Percentiles rank a stretch among this genome's conserved stretches.
Conservation (phyloP, 176 grass and related monocot genomes). For the Juncus inflexus region DNA sequence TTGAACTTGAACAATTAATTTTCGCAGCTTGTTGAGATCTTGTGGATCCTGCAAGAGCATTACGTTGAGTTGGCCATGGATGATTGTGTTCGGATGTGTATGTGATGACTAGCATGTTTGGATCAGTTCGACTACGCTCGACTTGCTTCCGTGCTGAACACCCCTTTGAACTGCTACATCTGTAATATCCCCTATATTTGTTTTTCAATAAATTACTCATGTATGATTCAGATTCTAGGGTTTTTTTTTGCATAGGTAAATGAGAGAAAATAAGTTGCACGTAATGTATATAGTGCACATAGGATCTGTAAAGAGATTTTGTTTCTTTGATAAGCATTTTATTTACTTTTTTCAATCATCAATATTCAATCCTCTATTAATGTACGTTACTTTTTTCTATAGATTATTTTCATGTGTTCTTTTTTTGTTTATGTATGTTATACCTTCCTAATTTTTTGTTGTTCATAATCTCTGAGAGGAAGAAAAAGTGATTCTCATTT, state of each 20-base stretch:
- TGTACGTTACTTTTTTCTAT: too few relatives aligned
- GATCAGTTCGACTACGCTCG: conserved; percentile 86
- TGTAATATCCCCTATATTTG: conserved; percentile 79
- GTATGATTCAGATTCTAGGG: background rate
- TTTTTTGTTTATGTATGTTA: too few relatives aligned
- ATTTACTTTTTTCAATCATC: too few relatives aligned
- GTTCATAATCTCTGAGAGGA: background rate
- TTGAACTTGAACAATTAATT: conserved; percentile 37
- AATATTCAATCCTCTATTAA: too few relatives aligned
- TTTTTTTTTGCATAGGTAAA: background rate
- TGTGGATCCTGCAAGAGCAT: conserved; percentile 86
- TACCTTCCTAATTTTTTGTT: too few relatives aligned
- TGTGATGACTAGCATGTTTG: conserved; percentile 93
- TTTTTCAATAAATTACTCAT: background rate
- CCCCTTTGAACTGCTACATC: conserved; percentile 97
- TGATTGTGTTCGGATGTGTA: conserved; percentile 99
- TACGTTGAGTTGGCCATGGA: conserved; percentile 96
- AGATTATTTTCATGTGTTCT: too few relatives aligned
- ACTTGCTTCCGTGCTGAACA: conserved; percentile 97
- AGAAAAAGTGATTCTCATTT: conserved; percentile 18
- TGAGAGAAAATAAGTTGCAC: background rate
- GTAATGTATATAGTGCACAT: background rate
- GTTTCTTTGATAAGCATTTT: too few relatives aligned
- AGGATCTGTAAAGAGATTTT: background rate
- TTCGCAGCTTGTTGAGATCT: conserved; percentile 48